These are phyloP conservation scores for Colletotrichum tamarilloi DNA, from an alignment of 2,329 filamentous ascomycete species.

Conservation along the genomic window DNA sequence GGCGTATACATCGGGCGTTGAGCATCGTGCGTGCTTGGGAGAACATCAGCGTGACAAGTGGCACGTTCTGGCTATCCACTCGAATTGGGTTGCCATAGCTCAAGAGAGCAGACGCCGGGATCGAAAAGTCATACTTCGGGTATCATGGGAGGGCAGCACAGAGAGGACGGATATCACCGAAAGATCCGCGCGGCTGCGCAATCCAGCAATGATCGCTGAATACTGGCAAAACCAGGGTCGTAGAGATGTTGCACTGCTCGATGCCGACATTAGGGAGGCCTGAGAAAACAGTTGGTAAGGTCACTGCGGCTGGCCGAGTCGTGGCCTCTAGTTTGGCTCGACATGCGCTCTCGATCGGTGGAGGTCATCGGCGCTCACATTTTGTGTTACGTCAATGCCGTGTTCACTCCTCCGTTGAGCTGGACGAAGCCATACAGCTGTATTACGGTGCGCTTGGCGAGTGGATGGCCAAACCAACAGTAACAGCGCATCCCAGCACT, in stretches of 20 bases:
- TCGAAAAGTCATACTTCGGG: neutral
- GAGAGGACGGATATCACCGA: neutral
- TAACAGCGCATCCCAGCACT: no score
- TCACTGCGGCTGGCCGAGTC: no score
- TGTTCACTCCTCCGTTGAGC: no score
- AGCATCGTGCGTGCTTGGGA: neutral
- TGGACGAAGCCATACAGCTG: no score
- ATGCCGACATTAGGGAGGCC: constrained; percentile 8
- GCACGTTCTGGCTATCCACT: neutral
- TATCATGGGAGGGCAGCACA: neutral
- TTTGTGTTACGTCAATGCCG: no score
- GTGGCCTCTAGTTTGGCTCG: no score
- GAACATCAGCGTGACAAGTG: neutral
- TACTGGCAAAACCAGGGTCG: neutral
- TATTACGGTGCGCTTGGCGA: no score
- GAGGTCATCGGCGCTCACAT: no score
- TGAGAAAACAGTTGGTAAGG: no score
- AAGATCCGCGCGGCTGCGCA: neutral
- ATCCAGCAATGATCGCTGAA: neutral
- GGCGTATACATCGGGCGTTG: neutral
- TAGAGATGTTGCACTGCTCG: neutral
- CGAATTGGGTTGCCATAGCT: neutral
- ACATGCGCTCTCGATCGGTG: no score
- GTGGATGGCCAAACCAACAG: no score
- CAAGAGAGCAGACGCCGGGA: neutral